These are phyloP conservation scores for Ganoderma multipileum DNA, from an alignment of 1,284 basidiomycete species.

Conservation along the genomic window DNA sequence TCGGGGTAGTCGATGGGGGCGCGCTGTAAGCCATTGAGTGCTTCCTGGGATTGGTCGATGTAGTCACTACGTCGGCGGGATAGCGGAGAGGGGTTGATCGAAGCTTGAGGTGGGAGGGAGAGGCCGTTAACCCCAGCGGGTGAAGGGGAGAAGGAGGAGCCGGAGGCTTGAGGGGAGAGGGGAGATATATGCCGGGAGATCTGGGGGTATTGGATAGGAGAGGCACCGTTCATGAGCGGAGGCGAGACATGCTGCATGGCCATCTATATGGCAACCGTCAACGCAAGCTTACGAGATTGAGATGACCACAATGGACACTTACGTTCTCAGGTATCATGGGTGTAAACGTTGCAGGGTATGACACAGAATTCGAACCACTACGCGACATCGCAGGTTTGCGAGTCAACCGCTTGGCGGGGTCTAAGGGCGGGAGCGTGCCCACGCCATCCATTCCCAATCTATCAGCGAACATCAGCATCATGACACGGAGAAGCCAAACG, in stretches of 20 bases:
- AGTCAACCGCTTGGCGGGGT: slow-evolving; percentile 39
- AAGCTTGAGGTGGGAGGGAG: slow-evolving; percentile 79
- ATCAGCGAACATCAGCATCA: not conserved
- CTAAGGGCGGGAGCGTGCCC: slow-evolving; percentile 33
- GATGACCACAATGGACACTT: slow-evolving; percentile 28
- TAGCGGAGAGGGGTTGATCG: slow-evolving; percentile 74
- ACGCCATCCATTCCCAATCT: slow-evolving; percentile 28
- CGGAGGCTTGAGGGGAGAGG: slow-evolving; percentile 44
- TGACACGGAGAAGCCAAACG: not conserved
- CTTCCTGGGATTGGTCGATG: slow-evolving; percentile 78
- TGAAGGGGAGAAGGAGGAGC: slow-evolving; percentile 43
- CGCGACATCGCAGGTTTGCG: slow-evolving; percentile 47
- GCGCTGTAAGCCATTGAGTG: slow-evolving; percentile 60
- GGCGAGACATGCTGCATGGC: slow-evolving; percentile 42
- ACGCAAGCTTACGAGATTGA: not conserved
- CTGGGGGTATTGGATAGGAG: slow-evolving; percentile 55
- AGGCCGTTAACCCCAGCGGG: slow-evolving; percentile 43
- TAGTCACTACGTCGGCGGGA: slow-evolving; percentile 82
- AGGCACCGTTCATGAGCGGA: slow-evolving; percentile 40
- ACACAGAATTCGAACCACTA: slow-evolving; percentile 48
- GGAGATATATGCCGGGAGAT: slow-evolving; percentile 44
- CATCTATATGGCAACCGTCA: slow-evolving; percentile 31
- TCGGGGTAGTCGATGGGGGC: slow-evolving; percentile 84
- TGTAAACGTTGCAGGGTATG: slow-evolving; percentile 40
- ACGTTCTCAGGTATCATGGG: slow-evolving; percentile 53